Evolutionary conservation across 2,329 filamentous ascomycete genomes (phyloP), one percentile per base, ranked within the genome.

Genomic region (Aspergillus ochraceoroseus): DNA sequence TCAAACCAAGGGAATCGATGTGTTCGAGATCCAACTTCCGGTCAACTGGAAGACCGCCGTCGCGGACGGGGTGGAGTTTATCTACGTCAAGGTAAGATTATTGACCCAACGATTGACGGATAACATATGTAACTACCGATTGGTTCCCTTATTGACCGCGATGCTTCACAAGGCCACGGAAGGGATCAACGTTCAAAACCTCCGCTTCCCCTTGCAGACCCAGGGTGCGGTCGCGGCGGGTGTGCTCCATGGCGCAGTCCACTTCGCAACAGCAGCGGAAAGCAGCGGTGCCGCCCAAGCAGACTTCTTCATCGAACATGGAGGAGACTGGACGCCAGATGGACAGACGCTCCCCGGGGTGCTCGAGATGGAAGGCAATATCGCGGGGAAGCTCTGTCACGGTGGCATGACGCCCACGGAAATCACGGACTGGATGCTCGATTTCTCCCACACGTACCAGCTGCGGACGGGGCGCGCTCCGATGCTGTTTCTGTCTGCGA

Each of bases 341-440:
- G 43, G 38, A 13, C 8, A 20, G 5, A 42, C 38, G 7, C 29
- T 46, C 1, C 43, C 43, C 3, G 43, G 43, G 8, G 43, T 42
- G n/a, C 33, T 46, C 13, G 43, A 46, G 29, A 38, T 46, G 43
- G 43, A 46, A 27, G 43, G 43, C 7, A 46, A 46, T 28, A 38
- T 46, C 26, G 33, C 38, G 2, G 43, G 43, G 5, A 46, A 46
- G 14, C 38, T 46, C 0, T 46, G 43, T 8, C 38, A 42, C 25
- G 38, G 38, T 8, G n/a, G n/a, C n/a, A 46, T 46, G 43, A 34
- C 19, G 6, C 23, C 43, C 2, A 18, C 7, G 1, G 38, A 46
- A 18, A 46, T 46, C 25, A 38, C 38, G 2, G 43, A 28, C n/a
- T 46, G 43, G 43, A 41, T 46, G 38, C 13, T 25, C 17, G 43